phyloP scores from a whole-genome alignment of 352 stramenopile species.

The Thraustotheca clavata region DNA sequence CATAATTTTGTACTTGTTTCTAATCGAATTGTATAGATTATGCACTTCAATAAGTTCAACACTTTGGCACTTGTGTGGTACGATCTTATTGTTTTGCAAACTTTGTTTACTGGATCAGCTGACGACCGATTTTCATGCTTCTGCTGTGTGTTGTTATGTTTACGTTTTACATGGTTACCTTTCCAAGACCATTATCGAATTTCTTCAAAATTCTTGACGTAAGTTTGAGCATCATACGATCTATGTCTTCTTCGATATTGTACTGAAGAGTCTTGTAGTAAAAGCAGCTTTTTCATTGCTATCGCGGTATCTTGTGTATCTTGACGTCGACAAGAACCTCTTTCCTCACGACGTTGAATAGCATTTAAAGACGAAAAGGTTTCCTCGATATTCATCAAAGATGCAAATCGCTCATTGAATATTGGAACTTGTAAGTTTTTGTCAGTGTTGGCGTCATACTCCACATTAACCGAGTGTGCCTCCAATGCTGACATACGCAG shows the following conservation, averaged over 20 bases:
- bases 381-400: not conserved
- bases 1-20: no score
- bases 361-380: not conserved
- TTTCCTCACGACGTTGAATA: not conserved
- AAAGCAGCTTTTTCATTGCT: not conserved
- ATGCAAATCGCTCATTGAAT: not conserved
- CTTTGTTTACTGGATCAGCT: no score
- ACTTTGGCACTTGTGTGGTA: no score
- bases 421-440: not conserved
- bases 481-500: not conserved
- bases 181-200: not conserved
- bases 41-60: no score
- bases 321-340: not conserved
- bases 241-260: not conserved
- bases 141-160: no score
- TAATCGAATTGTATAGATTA: no score
- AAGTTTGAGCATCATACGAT: not conserved
- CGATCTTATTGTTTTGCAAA: no score
- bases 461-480: not conserved
- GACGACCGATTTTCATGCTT: no score
- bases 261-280: not conserved
- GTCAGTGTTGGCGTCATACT: not conserved
- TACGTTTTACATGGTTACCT: no score
- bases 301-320: not conserved
- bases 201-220: not conserved